Base-by-base conservation (phyloP, 192 early-diverging fungal genomes). In the Gamsiella multidivaricata region DNA sequence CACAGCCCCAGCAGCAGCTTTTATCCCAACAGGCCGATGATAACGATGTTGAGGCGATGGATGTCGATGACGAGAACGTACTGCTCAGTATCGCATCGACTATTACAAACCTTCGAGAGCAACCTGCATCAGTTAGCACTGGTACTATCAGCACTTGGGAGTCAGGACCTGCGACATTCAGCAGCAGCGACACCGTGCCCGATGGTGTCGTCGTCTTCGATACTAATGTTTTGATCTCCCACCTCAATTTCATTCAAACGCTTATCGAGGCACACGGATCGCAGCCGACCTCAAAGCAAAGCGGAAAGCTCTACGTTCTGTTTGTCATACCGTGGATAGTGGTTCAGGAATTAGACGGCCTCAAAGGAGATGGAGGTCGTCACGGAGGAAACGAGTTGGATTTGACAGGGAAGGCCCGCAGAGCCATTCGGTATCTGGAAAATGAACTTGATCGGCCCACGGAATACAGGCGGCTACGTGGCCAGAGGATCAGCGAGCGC, bases 261-360 rank as follows among this genome's bases (percentile, higher is more conserved):
- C 14, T 88, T 8, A 67, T 85, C 25, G 42, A 49, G 4, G 22
- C 43, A 15, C 54, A 65, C 29, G 70, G 70, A 32, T 18, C 36
- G 5, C 15, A 37, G 5, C 9, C 36, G 36, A 22, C 15, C 14
- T 29, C 23, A 41, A 0, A 29, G 33, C 54, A 42, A 15, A 31
- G 18, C 50, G 25, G 4, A 66, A 43, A n/a, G 42, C 64, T n/a
- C 12, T 14, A 34, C 18, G 52, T 87, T 7, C n/a, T 83, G 8
- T 63, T 88, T 17, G 75, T 89, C 10, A 34, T 89, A 17, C 88
- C 88, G 8, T 89, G 88, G 88, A 62, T 84, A 4, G 88, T 89
- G 8, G 66, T 89, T 17, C 72, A 80, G 49, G 88, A 89, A 68
- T 46, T 89, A 9, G 88, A 89, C 54, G 81, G 84, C 11, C 56